These are phyloP conservation scores for Peronospora tabacina DNA, from an alignment of 352 stramenopile species.

Conservation along the genomic window DNA sequence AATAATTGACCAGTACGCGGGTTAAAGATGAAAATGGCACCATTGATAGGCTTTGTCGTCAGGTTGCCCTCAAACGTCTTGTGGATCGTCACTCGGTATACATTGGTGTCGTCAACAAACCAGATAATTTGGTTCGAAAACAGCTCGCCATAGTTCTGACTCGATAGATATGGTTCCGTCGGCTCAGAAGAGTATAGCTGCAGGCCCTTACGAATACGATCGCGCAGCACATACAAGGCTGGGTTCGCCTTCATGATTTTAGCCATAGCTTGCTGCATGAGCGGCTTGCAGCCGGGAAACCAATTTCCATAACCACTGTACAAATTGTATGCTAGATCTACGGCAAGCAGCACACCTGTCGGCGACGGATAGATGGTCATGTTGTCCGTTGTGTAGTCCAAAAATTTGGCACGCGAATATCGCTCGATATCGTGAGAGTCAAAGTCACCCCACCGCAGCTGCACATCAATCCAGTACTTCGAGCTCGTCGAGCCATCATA, in stretches of 20 bases:
- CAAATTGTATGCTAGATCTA: constrained; percentile 99
- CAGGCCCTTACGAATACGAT: constrained; percentile 99
- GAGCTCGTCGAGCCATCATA: constrained; percentile 93
- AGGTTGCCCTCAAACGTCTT: constrained; percentile 99
- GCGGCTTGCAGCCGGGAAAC: constrained; percentile 97
- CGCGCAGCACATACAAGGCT: constrained; percentile 97
- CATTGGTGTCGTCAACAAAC: constrained; percentile 99
- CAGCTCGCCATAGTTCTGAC: constrained; percentile 99
- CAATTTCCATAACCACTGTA: constrained; percentile 99
- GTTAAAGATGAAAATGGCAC: constrained; percentile 99
- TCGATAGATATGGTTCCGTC: constrained; percentile 99
- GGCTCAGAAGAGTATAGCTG: constrained; percentile 99
- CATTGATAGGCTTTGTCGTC: constrained; percentile 99
- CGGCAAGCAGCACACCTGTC: constrained; percentile 94
- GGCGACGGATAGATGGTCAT: constrained; percentile 99
- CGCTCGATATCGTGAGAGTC: constrained; percentile 99
- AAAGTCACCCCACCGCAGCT: constrained; percentile 99
- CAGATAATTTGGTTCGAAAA: constrained; percentile 99
- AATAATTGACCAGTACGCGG: constrained; percentile 98
- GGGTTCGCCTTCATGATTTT: constrained; percentile 99
- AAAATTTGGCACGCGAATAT: constrained; percentile 98
- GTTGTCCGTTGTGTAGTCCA: constrained; percentile 99
- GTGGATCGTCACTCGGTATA: constrained; percentile 98
- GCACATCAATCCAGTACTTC: constrained; percentile 99
- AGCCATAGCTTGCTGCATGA: constrained; percentile 99